Evolutionary conservation across 371 early-diverging fungal genomes (phyloP).

Genomic region (Blakeslea trispora): DNA sequence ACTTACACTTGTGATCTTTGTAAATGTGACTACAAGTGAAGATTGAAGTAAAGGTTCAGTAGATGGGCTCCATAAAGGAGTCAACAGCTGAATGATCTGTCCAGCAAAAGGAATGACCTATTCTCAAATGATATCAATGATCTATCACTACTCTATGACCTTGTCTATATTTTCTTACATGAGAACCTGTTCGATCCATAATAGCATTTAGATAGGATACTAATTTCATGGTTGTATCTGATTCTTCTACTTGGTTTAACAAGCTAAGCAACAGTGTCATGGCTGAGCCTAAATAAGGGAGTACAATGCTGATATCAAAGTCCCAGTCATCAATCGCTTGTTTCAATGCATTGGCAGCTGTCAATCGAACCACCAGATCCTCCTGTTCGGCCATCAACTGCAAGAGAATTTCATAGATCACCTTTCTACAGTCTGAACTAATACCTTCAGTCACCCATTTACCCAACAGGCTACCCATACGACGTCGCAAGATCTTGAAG

Average conservation of each 20-base stretch:
- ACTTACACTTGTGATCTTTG: conserved; percentile 70
- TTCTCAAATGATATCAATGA: background rate
- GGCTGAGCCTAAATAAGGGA: conserved; percentile 68
- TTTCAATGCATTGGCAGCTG: conserved; percentile 72
- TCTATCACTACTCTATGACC: too few species aligned
- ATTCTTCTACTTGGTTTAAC: conserved; percentile 70
- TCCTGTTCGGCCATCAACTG: conserved; percentile 67
- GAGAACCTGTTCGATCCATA: conserved; percentile 74
- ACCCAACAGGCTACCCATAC: conserved; percentile 85
- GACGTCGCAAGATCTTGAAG: conserved; percentile 66
- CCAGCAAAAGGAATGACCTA: conserved; percentile 75
- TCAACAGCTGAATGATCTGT: conserved; percentile 73
- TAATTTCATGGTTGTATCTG: conserved; percentile 78
- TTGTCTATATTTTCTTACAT: conserved; percentile 37
- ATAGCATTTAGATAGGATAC: conserved; percentile 75
- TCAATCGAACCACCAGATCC: conserved; percentile 82
- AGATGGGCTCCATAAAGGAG: conserved; percentile 78
- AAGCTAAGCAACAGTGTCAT: conserved; percentile 60
- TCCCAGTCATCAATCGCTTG: conserved; percentile 86
- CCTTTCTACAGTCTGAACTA: conserved; percentile 62
- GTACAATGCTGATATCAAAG: conserved; percentile 73
- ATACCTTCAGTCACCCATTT: conserved; percentile 85
- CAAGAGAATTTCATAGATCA: conserved; percentile 70
- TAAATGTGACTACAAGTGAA: conserved; percentile 74
- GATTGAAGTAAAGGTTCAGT: conserved; percentile 81